Evolutionary conservation across 345 rosid genomes (phyloP).

Genomic region (Dimocarpus longan): DNA sequence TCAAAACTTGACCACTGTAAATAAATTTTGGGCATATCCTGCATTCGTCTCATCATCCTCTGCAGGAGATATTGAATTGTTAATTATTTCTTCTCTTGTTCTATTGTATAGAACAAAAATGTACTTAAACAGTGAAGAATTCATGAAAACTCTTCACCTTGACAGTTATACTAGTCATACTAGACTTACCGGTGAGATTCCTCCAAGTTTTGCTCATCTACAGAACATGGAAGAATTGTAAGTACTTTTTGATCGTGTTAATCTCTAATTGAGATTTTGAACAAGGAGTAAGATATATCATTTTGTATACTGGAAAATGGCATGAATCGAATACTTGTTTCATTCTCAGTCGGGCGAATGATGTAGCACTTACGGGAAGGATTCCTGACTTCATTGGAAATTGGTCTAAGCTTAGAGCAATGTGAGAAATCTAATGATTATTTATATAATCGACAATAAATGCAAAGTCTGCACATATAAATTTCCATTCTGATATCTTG

Average conservation of each 20-base stretch:
- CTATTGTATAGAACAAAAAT: neutral
- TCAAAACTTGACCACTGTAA: too few species aligned
- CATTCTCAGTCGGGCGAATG: constrained; percentile 48
- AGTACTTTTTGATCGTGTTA: neutral
- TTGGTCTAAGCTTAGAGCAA: constrained; percentile 48
- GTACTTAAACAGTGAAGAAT: neutral
- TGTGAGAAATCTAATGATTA: constrained; percentile 38
- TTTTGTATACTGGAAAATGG: neutral
- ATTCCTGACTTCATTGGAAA: constrained; percentile 73
- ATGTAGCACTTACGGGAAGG: constrained; percentile 50
- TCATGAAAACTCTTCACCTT: neutral
- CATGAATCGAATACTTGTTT: neutral
- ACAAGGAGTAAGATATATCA: too few species aligned
- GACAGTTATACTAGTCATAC: constrained; percentile 2
- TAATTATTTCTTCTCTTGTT: neutral
- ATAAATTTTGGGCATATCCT: too few species aligned
- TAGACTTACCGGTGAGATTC: constrained; percentile 15
- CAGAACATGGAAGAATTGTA: neutral
- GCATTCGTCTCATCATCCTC: too few species aligned
- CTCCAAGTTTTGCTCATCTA: constrained; percentile 11
- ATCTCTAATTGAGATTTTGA: too few species aligned
- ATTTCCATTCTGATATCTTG: constrained; percentile 11
- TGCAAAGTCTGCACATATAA: neutral
- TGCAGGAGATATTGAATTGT: neutral
- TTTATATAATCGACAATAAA: too few species aligned